A percentile compares a stretch with the other conserved stretches of the same genome.
phyloP scores from a whole-genome alignment of 768 basidiomycete genomes.

The Suillus cothurnatus region DNA sequence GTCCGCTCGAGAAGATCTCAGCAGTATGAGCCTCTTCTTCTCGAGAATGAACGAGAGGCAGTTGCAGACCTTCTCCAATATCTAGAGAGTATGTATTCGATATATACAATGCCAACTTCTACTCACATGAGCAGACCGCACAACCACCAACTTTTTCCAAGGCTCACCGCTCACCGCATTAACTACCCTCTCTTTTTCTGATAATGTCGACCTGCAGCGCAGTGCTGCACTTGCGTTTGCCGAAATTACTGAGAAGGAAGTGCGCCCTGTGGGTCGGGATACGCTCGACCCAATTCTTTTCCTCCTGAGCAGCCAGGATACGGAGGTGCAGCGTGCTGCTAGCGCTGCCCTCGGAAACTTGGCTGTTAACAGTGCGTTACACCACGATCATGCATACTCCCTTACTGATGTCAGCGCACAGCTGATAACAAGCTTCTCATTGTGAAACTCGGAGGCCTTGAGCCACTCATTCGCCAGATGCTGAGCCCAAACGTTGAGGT shows the following conservation, averaged over 20 bases:
- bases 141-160: constrained; percentile 97
- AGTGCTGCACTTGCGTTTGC: constrained; percentile 98
- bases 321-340: constrained; percentile 97
- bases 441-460: constrained; percentile 95
- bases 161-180: constrained; percentile 91
- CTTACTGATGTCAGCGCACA: constrained; percentile 34
- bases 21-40: constrained; percentile 81
- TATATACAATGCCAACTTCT: constrained; percentile 7
- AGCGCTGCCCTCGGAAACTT: constrained; percentile 97
- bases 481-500: constrained; percentile 98
- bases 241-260: constrained; percentile 99
- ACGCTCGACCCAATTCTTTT: constrained; percentile 98
- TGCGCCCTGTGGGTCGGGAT: constrained; percentile 93
- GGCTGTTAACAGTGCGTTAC: constrained; percentile 90
- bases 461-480: constrained; percentile 99
- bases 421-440: constrained; percentile 99
- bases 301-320: constrained; percentile 95
- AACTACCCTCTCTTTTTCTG: constrained; percentile 96
- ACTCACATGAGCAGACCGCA: constrained; percentile 66
- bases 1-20: constrained; percentile 84
- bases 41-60: constrained; percentile 95
- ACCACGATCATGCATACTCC: constrained; percentile 18
- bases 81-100: constrained; percentile 79
- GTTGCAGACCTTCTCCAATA: constrained; percentile 97
- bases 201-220: constrained; percentile 98